phyloP scores from a whole-genome alignment of 1,284 basidiomycete genomes.

The Ganoderma sp. region DNA sequence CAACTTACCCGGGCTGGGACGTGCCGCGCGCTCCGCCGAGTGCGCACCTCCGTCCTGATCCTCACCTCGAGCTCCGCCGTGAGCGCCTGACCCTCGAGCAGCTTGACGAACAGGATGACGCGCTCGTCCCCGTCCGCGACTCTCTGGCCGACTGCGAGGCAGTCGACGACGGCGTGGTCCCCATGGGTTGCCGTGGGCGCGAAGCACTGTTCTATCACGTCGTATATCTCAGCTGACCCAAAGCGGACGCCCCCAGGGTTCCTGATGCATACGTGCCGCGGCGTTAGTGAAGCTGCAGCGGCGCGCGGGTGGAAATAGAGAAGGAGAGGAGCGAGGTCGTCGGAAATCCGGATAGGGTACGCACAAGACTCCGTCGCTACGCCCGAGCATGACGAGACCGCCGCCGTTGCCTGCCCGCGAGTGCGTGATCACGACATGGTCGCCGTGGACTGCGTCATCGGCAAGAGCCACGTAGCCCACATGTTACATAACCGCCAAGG shows the following conservation, averaged over 20 bases:
- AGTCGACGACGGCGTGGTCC: constrained; percentile 64
- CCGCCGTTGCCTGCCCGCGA: constrained; percentile 73
- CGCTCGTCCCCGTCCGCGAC: constrained; percentile 80
- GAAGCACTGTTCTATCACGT: constrained; percentile 75
- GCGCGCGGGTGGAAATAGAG: background rate
- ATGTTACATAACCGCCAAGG: constrained; percentile 9
- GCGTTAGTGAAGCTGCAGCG: constrained; percentile 26
- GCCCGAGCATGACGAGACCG: constrained; percentile 83
- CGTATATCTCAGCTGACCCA: constrained; percentile 86
- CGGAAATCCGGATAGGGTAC: constrained; percentile 37
- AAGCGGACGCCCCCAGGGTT: constrained; percentile 89
- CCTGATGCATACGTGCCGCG: constrained; percentile 42
- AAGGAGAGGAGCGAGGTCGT: constrained; percentile 11
- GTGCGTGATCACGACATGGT: constrained; percentile 73
- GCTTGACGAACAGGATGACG: constrained; percentile 83
- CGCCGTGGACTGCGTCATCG: constrained; percentile 66
- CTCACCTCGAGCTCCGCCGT: constrained; percentile 59
- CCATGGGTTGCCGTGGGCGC: constrained; percentile 47
- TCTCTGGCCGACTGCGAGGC: constrained; percentile 78
- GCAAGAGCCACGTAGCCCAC: background rate
- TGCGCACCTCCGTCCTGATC: constrained; percentile 69
- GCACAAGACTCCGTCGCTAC: constrained; percentile 82
- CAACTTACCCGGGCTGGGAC: constrained; percentile 65
- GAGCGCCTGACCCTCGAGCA: constrained; percentile 57
- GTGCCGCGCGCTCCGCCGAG: constrained; percentile 73